phyloP scores from a whole-genome alignment of 177 flowering plant species.

The Vitis hybrid region DNA sequence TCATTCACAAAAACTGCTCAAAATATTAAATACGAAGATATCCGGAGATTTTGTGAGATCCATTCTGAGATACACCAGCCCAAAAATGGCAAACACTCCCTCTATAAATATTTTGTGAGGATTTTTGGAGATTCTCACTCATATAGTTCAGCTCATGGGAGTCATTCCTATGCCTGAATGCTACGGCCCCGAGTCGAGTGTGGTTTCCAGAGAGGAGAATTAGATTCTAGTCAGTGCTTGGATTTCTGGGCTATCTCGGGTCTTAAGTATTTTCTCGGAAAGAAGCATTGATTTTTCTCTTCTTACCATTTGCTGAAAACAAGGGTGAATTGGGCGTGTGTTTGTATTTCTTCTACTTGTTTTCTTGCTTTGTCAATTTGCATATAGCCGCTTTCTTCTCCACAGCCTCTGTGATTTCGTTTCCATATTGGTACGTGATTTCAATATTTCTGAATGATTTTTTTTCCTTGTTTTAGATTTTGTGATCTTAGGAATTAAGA shows the following conservation, averaged over 20 bases:
- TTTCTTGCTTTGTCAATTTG: too few species aligned
- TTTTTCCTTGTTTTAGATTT: conserved; percentile 16
- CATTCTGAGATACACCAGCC: too few species aligned
- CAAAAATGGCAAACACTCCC: too few species aligned
- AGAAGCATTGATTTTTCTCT: conserved; percentile 4
- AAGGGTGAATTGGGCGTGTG: background rate
- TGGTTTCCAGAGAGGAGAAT: background rate
- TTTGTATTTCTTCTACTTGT: too few species aligned
- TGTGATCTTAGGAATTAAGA: conserved; percentile 13
- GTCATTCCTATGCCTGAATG: too few species aligned
- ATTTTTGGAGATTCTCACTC: too few species aligned
- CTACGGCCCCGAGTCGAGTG: too few species aligned
- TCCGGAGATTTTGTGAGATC: too few species aligned
- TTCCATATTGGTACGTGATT: conserved; percentile 15
- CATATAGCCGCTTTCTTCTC: conserved; percentile 15
- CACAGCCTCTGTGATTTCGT: conserved; percentile 24
- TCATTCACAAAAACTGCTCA: too few species aligned
- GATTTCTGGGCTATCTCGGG: conserved; percentile 19
- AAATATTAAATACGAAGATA: too few species aligned
- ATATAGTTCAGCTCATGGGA: background rate
- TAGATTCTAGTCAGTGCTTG: conserved; percentile 3
- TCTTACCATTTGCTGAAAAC: conserved; percentile 10
- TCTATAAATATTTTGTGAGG: too few species aligned
- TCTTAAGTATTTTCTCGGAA: background rate
- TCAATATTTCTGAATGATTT: conserved; percentile 13